phyloP scores from a whole-genome alignment of 192 early-diverging fungal species.

The Podila minutissima region DNA sequence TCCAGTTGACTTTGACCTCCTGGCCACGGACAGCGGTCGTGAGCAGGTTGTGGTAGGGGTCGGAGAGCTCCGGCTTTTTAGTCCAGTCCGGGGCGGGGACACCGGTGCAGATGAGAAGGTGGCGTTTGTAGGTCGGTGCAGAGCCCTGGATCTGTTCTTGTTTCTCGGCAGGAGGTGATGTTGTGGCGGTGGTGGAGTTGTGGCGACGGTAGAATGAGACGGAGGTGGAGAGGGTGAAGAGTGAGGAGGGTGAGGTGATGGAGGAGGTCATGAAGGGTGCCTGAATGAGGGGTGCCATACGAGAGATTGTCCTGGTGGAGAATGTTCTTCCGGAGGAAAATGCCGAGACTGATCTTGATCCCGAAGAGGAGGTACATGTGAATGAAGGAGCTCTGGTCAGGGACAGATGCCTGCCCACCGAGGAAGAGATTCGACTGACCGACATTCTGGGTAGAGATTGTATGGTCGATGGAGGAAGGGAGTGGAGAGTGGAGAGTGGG shows the following conservation, averaged over 20 bases:
- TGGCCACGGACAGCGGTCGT: constrained; percentile 33
- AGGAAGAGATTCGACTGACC: no score
- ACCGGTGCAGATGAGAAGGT: constrained; percentile 45
- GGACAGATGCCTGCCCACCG: no score
- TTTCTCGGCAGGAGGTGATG: background rate
- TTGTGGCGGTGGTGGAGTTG: background rate
- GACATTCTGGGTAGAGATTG: no score
- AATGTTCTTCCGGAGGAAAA: background rate
- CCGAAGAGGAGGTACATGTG: no score
- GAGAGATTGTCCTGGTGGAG: background rate
- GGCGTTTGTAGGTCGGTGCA: constrained; percentile 29
- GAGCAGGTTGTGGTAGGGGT: constrained; percentile 38
- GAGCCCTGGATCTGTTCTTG: constrained; percentile 46
- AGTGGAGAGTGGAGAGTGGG: constrained; percentile 1
- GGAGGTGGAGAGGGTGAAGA: background rate
- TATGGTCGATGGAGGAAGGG: background rate
- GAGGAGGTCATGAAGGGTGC: background rate
- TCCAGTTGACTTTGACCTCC: constrained; percentile 40
- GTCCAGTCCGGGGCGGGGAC: constrained; percentile 18
- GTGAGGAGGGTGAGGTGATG: background rate
- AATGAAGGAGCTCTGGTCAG: no score
- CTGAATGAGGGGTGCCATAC: background rate
- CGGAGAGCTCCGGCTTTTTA: constrained; percentile 39
- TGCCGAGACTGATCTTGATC: no score
- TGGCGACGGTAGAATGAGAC: background rate